These are phyloP conservation scores for Pichia sp. DNA, from an alignment of 1,139 yeast species.

Conservation along the genomic window DNA sequence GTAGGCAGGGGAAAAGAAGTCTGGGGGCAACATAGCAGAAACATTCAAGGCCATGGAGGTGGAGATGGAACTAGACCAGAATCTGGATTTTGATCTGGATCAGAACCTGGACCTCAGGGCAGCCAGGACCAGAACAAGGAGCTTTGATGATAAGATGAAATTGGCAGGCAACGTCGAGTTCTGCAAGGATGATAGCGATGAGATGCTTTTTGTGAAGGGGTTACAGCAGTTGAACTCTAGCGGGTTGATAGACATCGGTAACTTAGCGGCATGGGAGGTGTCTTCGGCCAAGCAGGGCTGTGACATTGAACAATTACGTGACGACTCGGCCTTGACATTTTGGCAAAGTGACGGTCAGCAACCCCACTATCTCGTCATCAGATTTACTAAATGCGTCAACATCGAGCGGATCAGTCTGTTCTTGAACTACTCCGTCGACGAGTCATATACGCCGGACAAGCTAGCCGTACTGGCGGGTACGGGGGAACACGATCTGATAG, in stretches of 20 bases:
- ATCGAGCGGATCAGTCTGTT: conserved; percentile 69
- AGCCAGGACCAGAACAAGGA: background rate
- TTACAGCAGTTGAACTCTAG: background rate
- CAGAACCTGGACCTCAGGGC: background rate
- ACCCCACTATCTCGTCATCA: conserved; percentile 80
- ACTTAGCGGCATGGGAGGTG: conserved; percentile 80
- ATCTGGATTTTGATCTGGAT: background rate
- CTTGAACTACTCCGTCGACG: conserved; percentile 66
- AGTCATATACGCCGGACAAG: conserved; percentile 85
- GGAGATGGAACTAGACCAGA: background rate
- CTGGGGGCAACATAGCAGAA: no score
- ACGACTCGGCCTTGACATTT: conserved; percentile 67
- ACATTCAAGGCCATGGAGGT: background rate
- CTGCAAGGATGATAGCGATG: background rate
- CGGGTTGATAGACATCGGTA: conserved; percentile 69
- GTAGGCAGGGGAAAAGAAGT: no score
- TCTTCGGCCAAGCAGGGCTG: conserved; percentile 73
- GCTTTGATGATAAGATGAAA: background rate
- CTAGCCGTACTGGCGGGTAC: conserved; percentile 76
- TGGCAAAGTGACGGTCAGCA: conserved; percentile 98
- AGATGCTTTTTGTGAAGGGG: background rate
- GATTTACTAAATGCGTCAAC: conserved; percentile 73
- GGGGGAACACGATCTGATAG: conserved; percentile 77
- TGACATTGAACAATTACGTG: conserved; percentile 67
- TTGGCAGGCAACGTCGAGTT: background rate